Percentiles rank a stretch among this genome's conserved stretches.
These are phyloP conservation scores for Przewalskia tangutica DNA, from an alignment of 257 asterid genomes.

Conservation along the genomic window DNA sequence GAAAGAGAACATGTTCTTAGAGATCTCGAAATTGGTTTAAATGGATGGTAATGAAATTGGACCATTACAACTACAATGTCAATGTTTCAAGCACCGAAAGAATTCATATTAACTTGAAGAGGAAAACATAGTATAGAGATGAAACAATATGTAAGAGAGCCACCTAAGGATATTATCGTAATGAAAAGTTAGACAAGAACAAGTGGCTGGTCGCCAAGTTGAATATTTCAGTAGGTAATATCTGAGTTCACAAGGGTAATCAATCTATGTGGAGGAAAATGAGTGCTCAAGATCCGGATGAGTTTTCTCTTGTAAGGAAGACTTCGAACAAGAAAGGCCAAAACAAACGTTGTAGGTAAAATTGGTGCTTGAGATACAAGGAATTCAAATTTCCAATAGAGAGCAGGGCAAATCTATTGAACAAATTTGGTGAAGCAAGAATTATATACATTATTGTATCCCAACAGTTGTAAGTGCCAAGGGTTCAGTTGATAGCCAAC, in stretches of 20 bases:
- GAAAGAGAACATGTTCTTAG: neutral
- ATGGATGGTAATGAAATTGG: neutral
- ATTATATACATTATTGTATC: neutral
- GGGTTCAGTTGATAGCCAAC: neutral
- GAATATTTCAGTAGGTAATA: neutral
- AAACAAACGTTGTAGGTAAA: neutral
- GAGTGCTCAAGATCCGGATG: neutral
- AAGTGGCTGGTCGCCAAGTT: neutral
- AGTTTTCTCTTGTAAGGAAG: neutral
- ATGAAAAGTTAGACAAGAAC: neutral
- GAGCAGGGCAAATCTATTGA: neutral
- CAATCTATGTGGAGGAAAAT: neutral
- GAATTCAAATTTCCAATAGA: neutral
- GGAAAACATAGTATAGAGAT: neutral
- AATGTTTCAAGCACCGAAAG: neutral
- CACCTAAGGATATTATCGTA: neutral
- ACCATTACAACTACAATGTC: neutral
- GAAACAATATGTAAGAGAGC: neutral
- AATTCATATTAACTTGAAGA: neutral
- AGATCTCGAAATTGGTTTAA: neutral
- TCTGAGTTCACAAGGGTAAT: neutral
- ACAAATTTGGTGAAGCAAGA: neutral
- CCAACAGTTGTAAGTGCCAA: neutral
- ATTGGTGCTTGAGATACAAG: neutral
- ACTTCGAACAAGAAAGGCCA: neutral